Evolutionary conservation across 805 yeast species (phyloP).

Genomic region (Yamadazyma phyllophila): DNA sequence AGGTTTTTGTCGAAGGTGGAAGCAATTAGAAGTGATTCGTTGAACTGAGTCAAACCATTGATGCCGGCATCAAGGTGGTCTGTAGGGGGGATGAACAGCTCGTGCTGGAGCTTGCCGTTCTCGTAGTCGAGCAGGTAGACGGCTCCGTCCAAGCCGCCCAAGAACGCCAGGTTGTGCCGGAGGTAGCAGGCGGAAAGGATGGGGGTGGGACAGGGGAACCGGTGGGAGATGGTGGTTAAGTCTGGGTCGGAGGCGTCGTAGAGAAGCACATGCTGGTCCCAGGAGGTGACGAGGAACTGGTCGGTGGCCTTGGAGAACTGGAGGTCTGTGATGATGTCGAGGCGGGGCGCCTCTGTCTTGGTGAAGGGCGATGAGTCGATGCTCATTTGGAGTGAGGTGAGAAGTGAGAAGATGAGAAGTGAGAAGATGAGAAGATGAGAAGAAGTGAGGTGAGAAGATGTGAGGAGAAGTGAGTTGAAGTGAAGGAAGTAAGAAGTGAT

Average conservation of each 20-base stretch:
- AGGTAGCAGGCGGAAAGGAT: conserved; percentile 29
- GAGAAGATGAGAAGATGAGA: too few species aligned
- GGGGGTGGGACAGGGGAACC: conserved; percentile 17
- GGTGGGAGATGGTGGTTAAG: not conserved
- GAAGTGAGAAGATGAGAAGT: not conserved
- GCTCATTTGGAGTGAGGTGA: not conserved
- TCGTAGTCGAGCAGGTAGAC: conserved; percentile 52
- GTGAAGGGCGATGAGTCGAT: conserved; percentile 8
- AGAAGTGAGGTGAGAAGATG: too few species aligned
- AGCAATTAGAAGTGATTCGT: conserved; percentile 39
- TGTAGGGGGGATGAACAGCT: conserved; percentile 5
- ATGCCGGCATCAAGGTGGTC: conserved; percentile 26
- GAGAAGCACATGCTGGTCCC: conserved; percentile 53
- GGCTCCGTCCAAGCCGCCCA: conserved; percentile 56
- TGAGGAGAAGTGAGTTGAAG: too few species aligned
- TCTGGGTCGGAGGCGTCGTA: conserved; percentile 28
- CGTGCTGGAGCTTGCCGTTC: conserved; percentile 21
- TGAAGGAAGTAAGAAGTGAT: too few species aligned
- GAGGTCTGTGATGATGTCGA: conserved; percentile 45
- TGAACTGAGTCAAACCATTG: conserved; percentile 31
- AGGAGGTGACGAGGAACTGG: conserved; percentile 51
- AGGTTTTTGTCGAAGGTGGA: conserved; percentile 65
- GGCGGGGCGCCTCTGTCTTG: conserved; percentile 21
- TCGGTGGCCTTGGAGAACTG: conserved; percentile 32
- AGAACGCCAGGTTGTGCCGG: conserved; percentile 31